These are phyloP conservation scores for Rhizophagus sp. DNA, from an alignment of 192 early-diverging fungal species.

Conservation along the genomic window DNA sequence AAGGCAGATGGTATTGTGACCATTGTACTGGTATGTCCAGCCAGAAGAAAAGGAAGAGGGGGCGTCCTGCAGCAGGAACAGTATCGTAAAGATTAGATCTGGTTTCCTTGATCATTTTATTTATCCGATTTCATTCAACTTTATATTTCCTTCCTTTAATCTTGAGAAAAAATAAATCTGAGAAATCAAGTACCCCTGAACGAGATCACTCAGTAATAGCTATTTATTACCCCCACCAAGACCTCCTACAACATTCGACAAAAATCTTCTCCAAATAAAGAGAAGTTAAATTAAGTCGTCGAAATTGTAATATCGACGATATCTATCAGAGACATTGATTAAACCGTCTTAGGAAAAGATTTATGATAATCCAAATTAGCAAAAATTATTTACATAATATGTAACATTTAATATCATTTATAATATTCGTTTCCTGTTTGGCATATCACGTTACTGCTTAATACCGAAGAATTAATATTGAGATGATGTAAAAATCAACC, in stretches of 20 bases:
- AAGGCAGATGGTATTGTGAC: constrained; percentile 30
- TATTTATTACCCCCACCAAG: background rate
- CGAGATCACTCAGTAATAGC: background rate
- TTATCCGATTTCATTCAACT: background rate
- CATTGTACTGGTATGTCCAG: background rate
- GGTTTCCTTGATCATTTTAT: background rate
- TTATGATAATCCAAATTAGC: background rate
- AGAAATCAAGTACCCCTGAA: background rate
- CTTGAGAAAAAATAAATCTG: background rate
- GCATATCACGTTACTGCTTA: too few relatives aligned
- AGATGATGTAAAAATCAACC: too few relatives aligned
- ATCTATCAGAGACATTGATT: background rate
- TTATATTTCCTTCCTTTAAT: background rate
- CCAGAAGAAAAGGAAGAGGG: constrained; percentile 25
- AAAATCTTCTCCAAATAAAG: background rate
- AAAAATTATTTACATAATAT: background rate
- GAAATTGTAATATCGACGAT: background rate
- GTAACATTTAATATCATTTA: background rate
- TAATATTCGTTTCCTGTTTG: background rate
- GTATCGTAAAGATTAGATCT: background rate
- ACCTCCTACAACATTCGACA: background rate
- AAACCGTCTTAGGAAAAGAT: background rate
- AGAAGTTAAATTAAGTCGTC: background rate
- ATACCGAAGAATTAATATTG: too few relatives aligned
- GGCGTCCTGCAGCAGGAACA: constrained; percentile 18